Base-by-base conservation (phyloP, 208 protist species). In the Plasmodiophora brassicae region DNA sequence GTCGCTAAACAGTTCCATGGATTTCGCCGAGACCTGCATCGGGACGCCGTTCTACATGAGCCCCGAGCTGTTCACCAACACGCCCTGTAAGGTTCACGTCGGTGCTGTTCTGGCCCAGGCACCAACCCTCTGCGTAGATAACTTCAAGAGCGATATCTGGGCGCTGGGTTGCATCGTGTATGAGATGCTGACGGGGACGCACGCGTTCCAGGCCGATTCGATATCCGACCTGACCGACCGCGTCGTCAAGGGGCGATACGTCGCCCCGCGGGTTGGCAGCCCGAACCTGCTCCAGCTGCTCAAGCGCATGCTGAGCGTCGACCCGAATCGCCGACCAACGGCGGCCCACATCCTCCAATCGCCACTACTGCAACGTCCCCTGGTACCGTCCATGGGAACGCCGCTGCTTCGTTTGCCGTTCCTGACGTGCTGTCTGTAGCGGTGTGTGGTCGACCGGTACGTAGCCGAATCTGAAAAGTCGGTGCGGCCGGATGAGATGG, bases 31-130 rank as follows among this genome's bases (percentile, higher is more conserved):
- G 20, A 88, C 86, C 14, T 10, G 71, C 8, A 88, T 88, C 41
- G 86, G 86, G 20, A 88, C 86, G 20, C 86, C 86, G 22, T 88
- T 57, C 50, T 88, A 88, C 45, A 54, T 88, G 46, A 45, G 65
- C 0, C 86, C 86, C 57, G 86, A 88, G 53, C n/a, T 88, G 50
- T 57, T 57, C 50, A 57, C 14, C 50, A 57, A 57, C 50, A 57
- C 14, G 14, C 50, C 50, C 25, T 57, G 50, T 57, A 57, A 57
- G 14, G 25, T 28, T 57, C 50, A 57, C 50, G 25, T 57, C 50
- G 50, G 25, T 28, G 25, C 50, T 57, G 20, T 57, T 57, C 50
- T 57, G 20, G 14, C 20, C 50, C 25, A 28, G 14, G 50, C 25
- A 57, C 14, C 50, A 14, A 25, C 50, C 20, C 20, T 57, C 25